Conservation (phyloP, 129 eudicot genomes). For the Smallanthus sonchifolius region DNA sequence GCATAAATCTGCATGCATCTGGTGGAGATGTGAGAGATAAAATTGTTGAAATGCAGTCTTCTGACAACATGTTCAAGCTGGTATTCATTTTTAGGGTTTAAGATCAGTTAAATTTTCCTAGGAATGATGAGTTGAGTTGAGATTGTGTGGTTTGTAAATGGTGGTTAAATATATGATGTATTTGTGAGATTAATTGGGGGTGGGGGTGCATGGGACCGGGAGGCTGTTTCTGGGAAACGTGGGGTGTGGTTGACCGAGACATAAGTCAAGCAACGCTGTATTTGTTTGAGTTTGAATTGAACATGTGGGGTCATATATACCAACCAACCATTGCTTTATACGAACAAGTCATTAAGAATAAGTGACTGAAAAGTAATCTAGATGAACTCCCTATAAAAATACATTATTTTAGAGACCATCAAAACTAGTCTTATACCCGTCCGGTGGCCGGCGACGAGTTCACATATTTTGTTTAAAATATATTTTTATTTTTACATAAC, state of each 20-base stretch:
- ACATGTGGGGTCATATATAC: neutral
- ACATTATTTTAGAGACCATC: too few relatives aligned
- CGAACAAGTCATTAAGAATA: neutral
- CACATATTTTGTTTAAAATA: too few relatives aligned
- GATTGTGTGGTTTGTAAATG: neutral
- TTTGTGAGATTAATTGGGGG: neutral
- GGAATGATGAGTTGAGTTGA: neutral
- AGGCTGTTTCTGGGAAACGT: constrained; percentile 14
- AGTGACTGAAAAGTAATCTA: neutral
- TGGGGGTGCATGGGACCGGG: neutral
- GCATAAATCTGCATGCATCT: constrained; percentile 22
- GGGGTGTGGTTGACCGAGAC: constrained; percentile 3
- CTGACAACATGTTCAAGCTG: constrained; percentile 24
- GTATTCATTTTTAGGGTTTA: neutral
- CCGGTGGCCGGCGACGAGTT: too few relatives aligned
- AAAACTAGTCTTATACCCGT: too few relatives aligned
- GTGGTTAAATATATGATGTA: neutral
- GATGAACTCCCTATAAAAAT: neutral
- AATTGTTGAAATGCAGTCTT: constrained; percentile 28
- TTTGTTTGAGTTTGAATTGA: constrained; percentile 8
- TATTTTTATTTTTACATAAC: too few relatives aligned
- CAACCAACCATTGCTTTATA: neutral
- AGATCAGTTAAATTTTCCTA: neutral
- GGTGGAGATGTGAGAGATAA: constrained; percentile 26
- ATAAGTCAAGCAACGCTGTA: neutral